A percentile compares a stretch with the other conserved stretches of the same genome.
phyloP scores from a whole-genome alignment of 805 yeast genomes.

The Saccharomycopsis synnaedendra region DNA sequence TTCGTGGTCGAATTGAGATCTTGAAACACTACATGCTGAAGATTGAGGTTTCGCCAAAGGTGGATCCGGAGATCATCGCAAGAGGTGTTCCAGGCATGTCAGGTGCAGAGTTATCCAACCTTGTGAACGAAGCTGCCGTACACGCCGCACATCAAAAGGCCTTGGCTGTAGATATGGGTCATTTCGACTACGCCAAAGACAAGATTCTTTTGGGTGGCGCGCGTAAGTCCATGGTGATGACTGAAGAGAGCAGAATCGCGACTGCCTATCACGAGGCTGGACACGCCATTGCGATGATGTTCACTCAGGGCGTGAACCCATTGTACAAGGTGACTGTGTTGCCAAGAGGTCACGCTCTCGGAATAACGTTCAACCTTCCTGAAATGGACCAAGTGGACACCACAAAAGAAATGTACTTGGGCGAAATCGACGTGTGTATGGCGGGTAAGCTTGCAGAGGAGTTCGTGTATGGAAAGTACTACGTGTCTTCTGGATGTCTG shows the following conservation, averaged over 20 bases:
- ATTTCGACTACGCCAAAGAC: constrained; percentile 98
- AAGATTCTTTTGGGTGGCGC: constrained; percentile 98
- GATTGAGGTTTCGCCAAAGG: constrained; percentile 74
- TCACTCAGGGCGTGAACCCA: constrained; percentile 87
- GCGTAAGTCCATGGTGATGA: constrained; percentile 92
- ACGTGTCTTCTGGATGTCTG: constrained; percentile 92
- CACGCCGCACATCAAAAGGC: constrained; percentile 92
- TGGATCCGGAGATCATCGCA: constrained; percentile 83
- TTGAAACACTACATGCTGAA: constrained; percentile 84
- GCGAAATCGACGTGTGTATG: constrained; percentile 94
- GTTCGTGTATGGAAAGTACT: constrained; percentile 77
- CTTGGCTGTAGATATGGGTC: constrained; percentile 77
- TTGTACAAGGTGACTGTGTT: constrained; percentile 93
- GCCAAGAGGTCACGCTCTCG: constrained; percentile 94
- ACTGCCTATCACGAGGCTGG: constrained; percentile 99
- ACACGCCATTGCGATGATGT: constrained; percentile 96
- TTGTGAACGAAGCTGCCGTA: constrained; percentile 97
- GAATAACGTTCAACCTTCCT: constrained; percentile 94
- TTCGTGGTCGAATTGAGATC: constrained; percentile 91
- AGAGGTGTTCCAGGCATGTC: constrained; percentile 96
- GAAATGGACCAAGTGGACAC: constrained; percentile 97
- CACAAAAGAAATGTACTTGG: constrained; percentile 80
- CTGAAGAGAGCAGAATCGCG: constrained; percentile 85
- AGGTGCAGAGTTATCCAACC: constrained; percentile 95
- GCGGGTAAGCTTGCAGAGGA: constrained; percentile 99